phyloP scores from a whole-genome alignment of 441 rosid species.

The Populus trichocarpa region DNA sequence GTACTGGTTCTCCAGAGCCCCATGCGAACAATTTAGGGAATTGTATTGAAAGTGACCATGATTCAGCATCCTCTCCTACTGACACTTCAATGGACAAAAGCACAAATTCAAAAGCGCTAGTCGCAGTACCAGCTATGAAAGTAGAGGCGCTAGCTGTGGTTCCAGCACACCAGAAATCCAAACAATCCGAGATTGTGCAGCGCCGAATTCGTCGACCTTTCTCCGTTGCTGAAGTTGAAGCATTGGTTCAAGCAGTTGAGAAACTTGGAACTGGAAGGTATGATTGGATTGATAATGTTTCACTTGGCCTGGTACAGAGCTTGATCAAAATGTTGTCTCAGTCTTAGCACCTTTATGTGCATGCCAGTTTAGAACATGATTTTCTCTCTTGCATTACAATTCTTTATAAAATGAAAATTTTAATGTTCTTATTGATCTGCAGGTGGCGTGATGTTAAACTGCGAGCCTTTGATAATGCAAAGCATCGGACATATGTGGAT shows the following conservation, averaged over 20 bases:
- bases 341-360: background rate
- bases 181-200: slow-evolving; percentile 61
- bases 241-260: slow-evolving; percentile 96
- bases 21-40: slow-evolving; percentile 35
- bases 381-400: background rate
- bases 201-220: slow-evolving; percentile 99
- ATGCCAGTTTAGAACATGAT: background rate
- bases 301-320: background rate
- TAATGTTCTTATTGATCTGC: slow-evolving; percentile 17
- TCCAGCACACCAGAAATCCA: slow-evolving; percentile 60
- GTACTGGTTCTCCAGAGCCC: slow-evolving; percentile 33
- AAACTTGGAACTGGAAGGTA: slow-evolving; percentile 99
- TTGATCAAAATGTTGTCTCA: background rate
- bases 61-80: slow-evolving; percentile 54
- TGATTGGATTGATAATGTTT: background rate
- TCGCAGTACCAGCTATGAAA: slow-evolving; percentile 46
- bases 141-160: slow-evolving; percentile 52
- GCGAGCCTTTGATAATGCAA: slow-evolving; percentile 82
- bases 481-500: slow-evolving; percentile 96
- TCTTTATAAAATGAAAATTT: background rate
- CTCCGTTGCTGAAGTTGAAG: slow-evolving; percentile 98
- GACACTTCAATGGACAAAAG: slow-evolving; percentile 38
- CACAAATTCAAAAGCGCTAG: slow-evolving; percentile 48
- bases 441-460: slow-evolving; percentile 98
- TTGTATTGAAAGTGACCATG: slow-evolving; percentile 57